These are phyloP conservation scores for Suillus lakei DNA, from an alignment of 768 basidiomycete genomes.

Conservation along the genomic window DNA sequence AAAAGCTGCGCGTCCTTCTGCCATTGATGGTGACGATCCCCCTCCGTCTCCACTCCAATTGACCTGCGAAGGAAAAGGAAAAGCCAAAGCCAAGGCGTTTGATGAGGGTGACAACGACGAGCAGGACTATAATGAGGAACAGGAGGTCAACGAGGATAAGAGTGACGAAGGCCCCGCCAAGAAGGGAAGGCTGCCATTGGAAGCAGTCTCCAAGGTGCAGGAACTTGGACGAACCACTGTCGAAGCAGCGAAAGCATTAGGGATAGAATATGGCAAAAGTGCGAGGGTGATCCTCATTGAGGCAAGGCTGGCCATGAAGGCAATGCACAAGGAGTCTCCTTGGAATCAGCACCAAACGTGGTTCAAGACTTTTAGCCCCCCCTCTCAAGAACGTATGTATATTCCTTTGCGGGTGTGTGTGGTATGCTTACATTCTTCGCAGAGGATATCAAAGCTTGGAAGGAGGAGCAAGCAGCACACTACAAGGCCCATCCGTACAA, in stretches of 20 bases:
- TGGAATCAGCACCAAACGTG: neutral
- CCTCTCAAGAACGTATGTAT: neutral
- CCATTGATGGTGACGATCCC: neutral
- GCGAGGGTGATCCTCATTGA: too few species aligned
- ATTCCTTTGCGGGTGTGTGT: neutral
- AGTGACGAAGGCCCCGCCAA: too few species aligned
- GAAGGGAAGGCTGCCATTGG: too few species aligned
- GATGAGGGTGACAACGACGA: too few species aligned
- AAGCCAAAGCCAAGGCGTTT: neutral
- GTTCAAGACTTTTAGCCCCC: neutral
- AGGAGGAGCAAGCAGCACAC: slow-evolving; percentile 1
- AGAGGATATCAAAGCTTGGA: slow-evolving; percentile 1
- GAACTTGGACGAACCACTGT: too few species aligned
- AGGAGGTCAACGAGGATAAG: neutral
- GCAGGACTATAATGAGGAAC: neutral
- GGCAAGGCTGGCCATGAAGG: too few species aligned
- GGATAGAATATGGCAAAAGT: too few species aligned
- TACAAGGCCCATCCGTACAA: neutral
- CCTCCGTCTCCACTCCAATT: neutral
- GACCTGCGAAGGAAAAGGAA: neutral
- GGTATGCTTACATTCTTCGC: neutral
- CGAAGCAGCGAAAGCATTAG: too few species aligned
- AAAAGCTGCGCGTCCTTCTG: neutral
- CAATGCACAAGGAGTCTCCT: too few species aligned
- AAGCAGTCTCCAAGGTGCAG: too few species aligned